phyloP scores from a whole-genome alignment of 768 basidiomycete species.

The Podaxis sp. region DNA sequence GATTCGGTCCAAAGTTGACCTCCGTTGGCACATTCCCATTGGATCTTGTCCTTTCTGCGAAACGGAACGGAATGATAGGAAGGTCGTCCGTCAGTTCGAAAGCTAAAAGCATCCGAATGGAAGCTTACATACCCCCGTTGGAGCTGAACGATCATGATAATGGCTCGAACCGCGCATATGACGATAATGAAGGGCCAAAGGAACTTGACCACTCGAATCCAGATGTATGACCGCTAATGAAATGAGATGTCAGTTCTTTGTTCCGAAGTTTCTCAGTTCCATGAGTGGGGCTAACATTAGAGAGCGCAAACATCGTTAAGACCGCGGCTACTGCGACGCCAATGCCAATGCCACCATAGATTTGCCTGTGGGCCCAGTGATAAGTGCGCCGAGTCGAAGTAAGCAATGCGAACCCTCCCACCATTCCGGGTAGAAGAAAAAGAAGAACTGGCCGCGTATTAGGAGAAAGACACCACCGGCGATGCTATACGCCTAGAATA shows the following conservation, averaged over 20 bases:
- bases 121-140: slow-evolving; percentile 57
- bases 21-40: slow-evolving; percentile 74
- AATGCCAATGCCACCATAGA: slow-evolving; percentile 68
- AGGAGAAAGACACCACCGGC: slow-evolving; percentile 66
- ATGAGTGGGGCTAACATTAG: slow-evolving; percentile 48
- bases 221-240: slow-evolving; percentile 66
- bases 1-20: slow-evolving; percentile 59
- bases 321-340: slow-evolving; percentile 50
- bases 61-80: slow-evolving; percentile 20
- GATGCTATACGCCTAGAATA: slow-evolving; percentile 58
- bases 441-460: slow-evolving; percentile 59
- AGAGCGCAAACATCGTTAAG: slow-evolving; percentile 58
- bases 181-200: slow-evolving; percentile 73
- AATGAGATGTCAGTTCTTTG: slow-evolving; percentile 20
- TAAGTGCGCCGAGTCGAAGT: slow-evolving; percentile 2
- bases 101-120: slow-evolving; percentile 20
- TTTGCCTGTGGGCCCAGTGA: slow-evolving; percentile 45
- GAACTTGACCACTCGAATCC: slow-evolving; percentile 62
- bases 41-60: slow-evolving; percentile 61
- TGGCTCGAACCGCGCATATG: slow-evolving; percentile 61
- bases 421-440: slow-evolving; percentile 70
- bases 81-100: slow-evolving; percentile 22
- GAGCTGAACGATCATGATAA: slow-evolving; percentile 73
- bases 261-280: slow-evolving; percentile 15
- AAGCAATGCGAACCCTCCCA: slow-evolving; percentile 22